These are phyloP conservation scores for Wickerhamiella hasegawae DNA, from an alignment of 805 yeast species.

Conservation along the genomic window DNA sequence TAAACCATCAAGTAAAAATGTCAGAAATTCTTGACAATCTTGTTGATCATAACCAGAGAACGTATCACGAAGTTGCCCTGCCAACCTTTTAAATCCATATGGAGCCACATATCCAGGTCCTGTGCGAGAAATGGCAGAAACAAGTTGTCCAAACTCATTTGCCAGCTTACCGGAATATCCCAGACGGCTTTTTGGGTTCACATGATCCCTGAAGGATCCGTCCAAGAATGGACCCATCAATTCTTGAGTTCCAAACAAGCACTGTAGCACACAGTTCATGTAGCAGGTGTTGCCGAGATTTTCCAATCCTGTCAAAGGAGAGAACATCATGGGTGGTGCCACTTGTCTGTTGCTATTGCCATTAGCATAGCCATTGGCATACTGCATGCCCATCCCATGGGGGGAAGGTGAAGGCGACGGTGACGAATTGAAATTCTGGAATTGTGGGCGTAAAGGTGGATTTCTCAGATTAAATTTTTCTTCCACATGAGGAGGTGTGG, in stretches of 20 bases:
- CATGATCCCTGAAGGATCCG: slow-evolving; percentile 45
- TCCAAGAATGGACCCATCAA: slow-evolving; percentile 45
- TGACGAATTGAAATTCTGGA: no score
- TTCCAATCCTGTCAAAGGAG: slow-evolving; percentile 40
- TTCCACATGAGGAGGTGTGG: no score
- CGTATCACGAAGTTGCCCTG: slow-evolving; percentile 50
- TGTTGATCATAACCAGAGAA: slow-evolving; percentile 63
- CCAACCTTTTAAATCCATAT: slow-evolving; percentile 41
- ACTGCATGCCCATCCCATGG: no score
- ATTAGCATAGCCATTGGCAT: no score
- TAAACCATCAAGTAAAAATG: slow-evolving; percentile 54
- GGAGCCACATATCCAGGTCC: slow-evolving; percentile 37
- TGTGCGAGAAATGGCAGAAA: slow-evolving; percentile 35
- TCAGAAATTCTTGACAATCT: slow-evolving; percentile 71
- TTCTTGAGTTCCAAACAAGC: slow-evolving; percentile 58
- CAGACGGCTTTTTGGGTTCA: slow-evolving; percentile 53
- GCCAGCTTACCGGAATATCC: slow-evolving; percentile 76
- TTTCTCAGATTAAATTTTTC: no score
- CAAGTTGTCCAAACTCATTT: slow-evolving; percentile 44
- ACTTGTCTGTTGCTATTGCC: no score
- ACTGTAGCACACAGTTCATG: slow-evolving; percentile 82
- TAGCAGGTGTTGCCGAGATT: slow-evolving; percentile 88
- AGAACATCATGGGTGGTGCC: no score
- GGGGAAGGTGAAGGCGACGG: no score
- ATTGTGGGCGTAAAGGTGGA: no score